A percentile compares a stretch with the other conserved stretches of the same genome.
These are phyloP conservation scores for Trichosporon sp. DNA, from an alignment of 1,284 basidiomycete species.

Conservation along the genomic window DNA sequence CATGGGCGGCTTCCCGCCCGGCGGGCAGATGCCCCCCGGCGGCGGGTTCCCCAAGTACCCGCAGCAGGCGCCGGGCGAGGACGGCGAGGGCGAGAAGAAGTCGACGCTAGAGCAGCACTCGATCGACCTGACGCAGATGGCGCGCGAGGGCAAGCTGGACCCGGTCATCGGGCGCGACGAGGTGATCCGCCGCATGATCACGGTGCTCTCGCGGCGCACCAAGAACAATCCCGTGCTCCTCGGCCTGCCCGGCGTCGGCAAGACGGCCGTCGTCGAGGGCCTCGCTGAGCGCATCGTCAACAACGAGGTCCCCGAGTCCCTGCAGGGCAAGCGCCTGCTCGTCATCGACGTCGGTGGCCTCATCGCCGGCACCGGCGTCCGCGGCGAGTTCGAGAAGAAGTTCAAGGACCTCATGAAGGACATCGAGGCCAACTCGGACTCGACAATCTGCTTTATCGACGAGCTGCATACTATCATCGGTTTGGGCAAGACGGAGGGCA, in stretches of 20 bases:
- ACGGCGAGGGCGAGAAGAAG: constrained; percentile 56
- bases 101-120: constrained; percentile 73
- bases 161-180: constrained; percentile 85
- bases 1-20: background rate
- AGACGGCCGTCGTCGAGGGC: constrained; percentile 86
- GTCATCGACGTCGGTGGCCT: constrained; percentile 75
- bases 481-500: constrained; percentile 85
- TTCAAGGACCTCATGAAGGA: constrained; percentile 81
- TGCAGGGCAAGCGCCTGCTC: constrained; percentile 75
- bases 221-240: constrained; percentile 78
- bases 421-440: constrained; percentile 71
- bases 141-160: constrained; percentile 77
- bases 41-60: constrained; percentile 16
- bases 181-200: constrained; percentile 84
- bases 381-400: constrained; percentile 87
- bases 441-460: constrained; percentile 78
- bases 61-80: constrained; percentile 49
- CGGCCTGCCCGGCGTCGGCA: constrained; percentile 70
- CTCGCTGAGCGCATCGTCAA: constrained; percentile 80
- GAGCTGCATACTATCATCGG: constrained; percentile 65
- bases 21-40: background rate
- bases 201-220: constrained; percentile 68
- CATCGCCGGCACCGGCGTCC: constrained; percentile 79
- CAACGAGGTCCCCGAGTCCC: constrained; percentile 83
- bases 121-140: constrained; percentile 76